Base-by-base conservation (phyloP, 441 rosid genomes). In the Euphorbia celastroides region DNA sequence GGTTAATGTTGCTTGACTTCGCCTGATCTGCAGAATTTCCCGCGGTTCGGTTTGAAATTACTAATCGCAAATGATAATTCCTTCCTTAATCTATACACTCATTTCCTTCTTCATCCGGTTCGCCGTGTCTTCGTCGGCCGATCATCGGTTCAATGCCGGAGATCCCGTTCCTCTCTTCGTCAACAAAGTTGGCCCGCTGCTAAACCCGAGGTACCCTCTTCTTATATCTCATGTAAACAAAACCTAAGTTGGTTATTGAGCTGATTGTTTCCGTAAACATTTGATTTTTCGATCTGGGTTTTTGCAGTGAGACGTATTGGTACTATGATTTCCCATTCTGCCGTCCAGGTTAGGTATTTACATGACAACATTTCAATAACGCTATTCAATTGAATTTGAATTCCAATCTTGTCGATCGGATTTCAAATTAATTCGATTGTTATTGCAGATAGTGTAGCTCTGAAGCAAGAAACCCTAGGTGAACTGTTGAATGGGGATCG, bases 401-500 rank as follows among this genome's bases (percentile, higher is more conserved):
- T 46, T 26, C 27, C 3, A n/a, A n/a, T n/a, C n/a, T n/a, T n/a
- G n/a, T 52, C 19, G 28, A 28, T 70, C 23, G 66, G 69, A 70
- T 46, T 67, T 77, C 64, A 32, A 51, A 52, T 57, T 73, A 1
- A 20, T 72, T 34, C 77, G 66, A 72, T 51, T 55, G 52, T 65
- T 51, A 30, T 48, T 76, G 81, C 78, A 89, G 98, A 83, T 65
- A 68, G 79, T 56, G 68, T 88, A 41, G 70, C 78, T 31, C 78
- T 69, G 65, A 84, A 86, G 74, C 78, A 72, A 70, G 91, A 83
- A 69, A 78, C 84, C 31, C 83, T 88, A 20, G 98, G 96, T 48
- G 97, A 93, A 80, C 90, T 90, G 74, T 80, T 93, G 75, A 89
- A 84, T 69, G 93, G 93, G 2, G 94, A 93, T 58, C 81, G 87